Evolutionary conservation across 148 eudicot species (phyloP), one percentile per base, ranked within the genome.

Genomic region (Camellia lanceoleosa): DNA sequence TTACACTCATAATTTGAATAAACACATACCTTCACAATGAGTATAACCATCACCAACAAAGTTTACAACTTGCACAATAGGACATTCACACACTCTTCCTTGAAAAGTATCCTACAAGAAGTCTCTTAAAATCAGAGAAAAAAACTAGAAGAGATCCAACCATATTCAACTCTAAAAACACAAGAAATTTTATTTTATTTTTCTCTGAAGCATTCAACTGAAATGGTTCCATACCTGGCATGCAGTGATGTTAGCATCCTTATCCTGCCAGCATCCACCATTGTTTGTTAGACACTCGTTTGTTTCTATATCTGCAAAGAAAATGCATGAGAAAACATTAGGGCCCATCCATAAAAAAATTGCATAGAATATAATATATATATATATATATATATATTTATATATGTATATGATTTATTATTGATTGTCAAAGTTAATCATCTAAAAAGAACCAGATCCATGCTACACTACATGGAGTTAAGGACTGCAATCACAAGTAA

Each of bases 241-340:
- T 64, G 99, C 97, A 75, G 99, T 89, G 71, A 95, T 84, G 75
- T 93, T 95, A 73, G 92, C 80, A 82, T 82, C 76, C 82, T 85
- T 91, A 75, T 95, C 93, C 79, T 89, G 85, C 99, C 99, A 95
- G 86, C 99, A 95, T 72, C 99, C 99, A 14, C 99, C 98, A 77
- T 96, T 92, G 86, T 91, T 91, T 71, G 86, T 87, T 41, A 89
- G 78, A 87, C 99, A 96, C 85, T 96, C 92, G 75, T 96, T 93
- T 62, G 98, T 96, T 90, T 96, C 93, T 65, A 93, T 82, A 80
- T 91, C 99, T 95, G 90, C 73, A 79, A 56, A 52, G 15, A 56
- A 58, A 42, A 43, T 59, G 38, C 30, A 41, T 14, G 51, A 65
- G 66, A 79, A 70, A 64, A 19, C 11, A 38, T 30, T 8, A 19